These are phyloP conservation scores for Blumeria graminis DNA, from an alignment of 2,329 filamentous ascomycete genomes.

Conservation along the genomic window DNA sequence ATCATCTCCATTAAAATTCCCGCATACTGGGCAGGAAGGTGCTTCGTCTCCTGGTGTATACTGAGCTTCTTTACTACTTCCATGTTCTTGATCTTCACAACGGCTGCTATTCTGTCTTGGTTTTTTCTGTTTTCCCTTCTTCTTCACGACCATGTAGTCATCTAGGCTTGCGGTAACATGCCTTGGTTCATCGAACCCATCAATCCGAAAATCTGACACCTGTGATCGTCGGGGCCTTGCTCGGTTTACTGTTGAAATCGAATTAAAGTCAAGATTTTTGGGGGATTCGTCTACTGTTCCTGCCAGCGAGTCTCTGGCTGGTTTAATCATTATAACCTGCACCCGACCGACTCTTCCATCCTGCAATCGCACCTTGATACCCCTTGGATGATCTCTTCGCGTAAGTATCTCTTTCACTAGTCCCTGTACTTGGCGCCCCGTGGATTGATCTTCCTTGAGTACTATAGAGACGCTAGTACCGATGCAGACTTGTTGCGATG, in stretches of 20 bases:
- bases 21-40: conserved; percentile 12
- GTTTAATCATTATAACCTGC: conserved; percentile 8
- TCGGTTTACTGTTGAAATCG: neutral
- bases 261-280: neutral
- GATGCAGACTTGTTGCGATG: conserved; percentile 7
- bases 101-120: neutral
- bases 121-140: conserved; percentile 2
- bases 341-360: conserved; percentile 14
- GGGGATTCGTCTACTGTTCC: conserved; percentile 1
- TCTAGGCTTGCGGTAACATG: conserved; percentile 5
- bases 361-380: conserved; percentile 14
- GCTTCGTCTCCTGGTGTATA: neutral
- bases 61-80: neutral
- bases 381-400: conserved; percentile 13
- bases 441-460: conserved; percentile 13
- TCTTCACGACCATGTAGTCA: conserved; percentile 8
- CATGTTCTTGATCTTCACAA: neutral
- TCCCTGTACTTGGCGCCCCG: conserved; percentile 12
- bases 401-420: conserved; percentile 12
- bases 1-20: conserved; percentile 13
- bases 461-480: conserved; percentile 13
- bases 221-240: conserved; percentile 4
- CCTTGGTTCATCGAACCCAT: conserved; percentile 6
- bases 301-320: conserved; percentile 4
- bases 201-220: conserved; percentile 4